Conservation (phyloP, 2,329 filamentous ascomycete genomes). For the Verticillium tricorpus region DNA sequence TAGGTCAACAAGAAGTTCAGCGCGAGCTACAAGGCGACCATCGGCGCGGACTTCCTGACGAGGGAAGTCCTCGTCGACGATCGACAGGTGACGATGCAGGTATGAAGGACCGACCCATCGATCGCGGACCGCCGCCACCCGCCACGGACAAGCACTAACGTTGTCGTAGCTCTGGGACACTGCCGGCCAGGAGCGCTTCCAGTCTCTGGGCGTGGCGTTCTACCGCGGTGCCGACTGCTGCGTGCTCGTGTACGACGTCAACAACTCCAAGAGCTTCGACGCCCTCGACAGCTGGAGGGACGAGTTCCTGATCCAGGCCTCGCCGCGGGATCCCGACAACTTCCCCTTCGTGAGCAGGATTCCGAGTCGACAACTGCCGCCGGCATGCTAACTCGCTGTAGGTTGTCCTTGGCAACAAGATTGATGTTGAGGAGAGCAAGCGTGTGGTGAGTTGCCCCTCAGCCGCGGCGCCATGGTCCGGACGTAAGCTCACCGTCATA, state of each 20-base stretch:
- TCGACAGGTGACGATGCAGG: constrained; percentile 97
- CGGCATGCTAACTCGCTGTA: constrained; percentile 29
- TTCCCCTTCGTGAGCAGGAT: constrained; percentile 86
- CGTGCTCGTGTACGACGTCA: constrained; percentile 96
- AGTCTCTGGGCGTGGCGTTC: constrained; percentile 94
- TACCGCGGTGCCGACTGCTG: constrained; percentile 98
- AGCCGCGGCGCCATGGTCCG: background rate
- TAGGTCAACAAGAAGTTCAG: constrained; percentile 99
- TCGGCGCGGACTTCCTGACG: constrained; percentile 96
- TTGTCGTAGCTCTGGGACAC: constrained; percentile 84
- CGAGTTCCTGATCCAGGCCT: constrained; percentile 96
- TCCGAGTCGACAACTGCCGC: no score
- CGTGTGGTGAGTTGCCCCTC: constrained; percentile 59
- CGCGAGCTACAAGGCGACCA: constrained; percentile 98
- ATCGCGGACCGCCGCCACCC: constrained; percentile 2
- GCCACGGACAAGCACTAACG: background rate
- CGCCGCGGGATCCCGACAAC: constrained; percentile 90
- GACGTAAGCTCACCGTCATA: constrained; percentile 23
- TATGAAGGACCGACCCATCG: constrained; percentile 29
- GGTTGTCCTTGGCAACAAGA: constrained; percentile 98
- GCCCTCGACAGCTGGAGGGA: constrained; percentile 97
- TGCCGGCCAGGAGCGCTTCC: constrained; percentile 93
- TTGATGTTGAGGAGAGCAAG: constrained; percentile 97
- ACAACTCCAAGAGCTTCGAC: constrained; percentile 98
- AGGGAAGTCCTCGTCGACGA: constrained; percentile 98